Evolutionary conservation across 108 stramenopile genomes (phyloP), one percentile per base, ranked within the genome.

Genomic region (Stephanodiscus minutulus): DNA sequence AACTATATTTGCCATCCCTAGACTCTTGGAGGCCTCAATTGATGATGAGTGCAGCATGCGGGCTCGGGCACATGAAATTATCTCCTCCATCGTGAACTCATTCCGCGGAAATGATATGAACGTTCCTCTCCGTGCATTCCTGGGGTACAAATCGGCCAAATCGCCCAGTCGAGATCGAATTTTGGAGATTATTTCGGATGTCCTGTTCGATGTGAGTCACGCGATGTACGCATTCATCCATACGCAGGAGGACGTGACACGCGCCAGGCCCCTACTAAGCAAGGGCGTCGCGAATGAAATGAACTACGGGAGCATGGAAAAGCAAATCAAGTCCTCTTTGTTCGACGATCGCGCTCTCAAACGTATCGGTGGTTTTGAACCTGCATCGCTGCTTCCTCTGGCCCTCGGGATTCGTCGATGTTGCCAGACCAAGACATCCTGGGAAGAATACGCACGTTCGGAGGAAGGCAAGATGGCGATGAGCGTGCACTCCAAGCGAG

Each of bases 131-230:
- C 72, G 77, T 17, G 55, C 39, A 37, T 85, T 82, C 59, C 21
- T 85, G 7, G 84, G 84, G 15, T 85, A 85, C 64, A 82, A 79
- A 67, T 70, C 77, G 10, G 20, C 59, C 35, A 82, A 75, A 53
- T 41, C 77, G 4, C 53, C 70, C 17, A 62, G 50, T 39, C 33
- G 59, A 49, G 68, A 74, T 24, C 59, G 77, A 48, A 28, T 85
- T 20, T 24, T 82, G 44, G 60, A 57, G 13, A 65, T 82, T n/a
- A 12, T 85, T 15, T 53, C 76, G 5, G 77, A 73, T 25, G 64
- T 77, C 7, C 39, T 85, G 50, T 85, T 85, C 60, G 84, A 85
- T 79, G 81, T 82, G 2, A 85, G 84, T 63, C 84, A 85, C 74
- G 84, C 84, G 0, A 79, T 82, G 77, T 77, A 81, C 55, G 83